Conservation (phyloP, 257 asterid species). For the Perilla frutescens region DNA sequence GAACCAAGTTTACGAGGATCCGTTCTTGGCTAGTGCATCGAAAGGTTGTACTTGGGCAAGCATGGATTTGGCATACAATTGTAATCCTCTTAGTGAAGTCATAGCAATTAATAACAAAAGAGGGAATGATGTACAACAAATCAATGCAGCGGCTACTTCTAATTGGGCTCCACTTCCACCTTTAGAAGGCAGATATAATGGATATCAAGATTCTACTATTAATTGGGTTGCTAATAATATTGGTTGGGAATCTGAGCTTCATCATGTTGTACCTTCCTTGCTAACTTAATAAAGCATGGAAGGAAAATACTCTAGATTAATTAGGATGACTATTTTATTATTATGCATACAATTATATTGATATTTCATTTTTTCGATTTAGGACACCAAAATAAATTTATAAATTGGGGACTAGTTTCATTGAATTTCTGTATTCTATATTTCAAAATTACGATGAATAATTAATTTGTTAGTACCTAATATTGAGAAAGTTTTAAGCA, state of each 20-base stretch:
- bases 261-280: conserved; percentile 52
- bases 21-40: conserved; percentile 27
- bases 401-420: no score
- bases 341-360: no score
- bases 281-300: conserved; percentile 40
- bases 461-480: no score
- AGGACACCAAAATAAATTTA: no score
- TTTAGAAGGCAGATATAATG: conserved; percentile 53
- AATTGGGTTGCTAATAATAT: conserved; percentile 50
- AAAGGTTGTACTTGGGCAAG: conserved; percentile 46
- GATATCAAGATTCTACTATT: conserved; percentile 48
- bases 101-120: conserved; percentile 35
- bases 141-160: conserved; percentile 34
- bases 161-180: conserved; percentile 43
- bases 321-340: conserved; percentile 18
- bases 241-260: conserved; percentile 69
- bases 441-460: no score
- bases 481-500: no score
- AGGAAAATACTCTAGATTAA: background rate
- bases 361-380: no score
- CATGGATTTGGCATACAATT: conserved; percentile 41
- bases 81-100: conserved; percentile 51
- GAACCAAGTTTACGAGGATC: conserved; percentile 42
- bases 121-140: conserved; percentile 48
- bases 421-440: no score